Conservation (phyloP, 345 rosid genomes). For the Excoecaria cochinchinensis region DNA sequence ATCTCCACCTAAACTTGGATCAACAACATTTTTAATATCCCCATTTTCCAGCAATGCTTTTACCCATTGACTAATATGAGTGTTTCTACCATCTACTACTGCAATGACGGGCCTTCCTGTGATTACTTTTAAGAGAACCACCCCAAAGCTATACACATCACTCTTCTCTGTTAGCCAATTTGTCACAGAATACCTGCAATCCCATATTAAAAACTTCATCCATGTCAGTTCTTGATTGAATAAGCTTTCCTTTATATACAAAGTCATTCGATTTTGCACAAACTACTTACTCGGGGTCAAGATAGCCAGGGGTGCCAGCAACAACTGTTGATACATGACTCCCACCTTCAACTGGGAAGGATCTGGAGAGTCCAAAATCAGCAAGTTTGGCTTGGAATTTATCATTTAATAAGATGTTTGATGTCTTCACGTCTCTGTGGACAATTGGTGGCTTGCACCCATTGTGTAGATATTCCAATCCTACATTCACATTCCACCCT, state of each 20-base stretch:
- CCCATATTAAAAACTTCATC: not conserved
- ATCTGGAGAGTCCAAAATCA: conserved; percentile 20
- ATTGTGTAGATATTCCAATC: conserved; percentile 21
- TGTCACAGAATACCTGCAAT: conserved; percentile 32
- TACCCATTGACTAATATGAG: conserved; percentile 24
- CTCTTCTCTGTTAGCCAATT: conserved; percentile 41
- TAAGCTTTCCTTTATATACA: not conserved
- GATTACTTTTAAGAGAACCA: conserved; percentile 40
- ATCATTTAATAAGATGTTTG: conserved; percentile 21
- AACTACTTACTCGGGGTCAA: conserved; percentile 20
- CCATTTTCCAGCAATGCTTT: conserved; percentile 18
- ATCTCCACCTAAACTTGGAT: not conserved
- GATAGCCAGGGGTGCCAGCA: conserved; percentile 17
- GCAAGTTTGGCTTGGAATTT: conserved; percentile 13
- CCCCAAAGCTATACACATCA: conserved; percentile 50
- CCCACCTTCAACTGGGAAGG: conserved; percentile 9
- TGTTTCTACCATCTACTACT: not conserved
- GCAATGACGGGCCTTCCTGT: conserved; percentile 35
- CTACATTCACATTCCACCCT: not conserved
- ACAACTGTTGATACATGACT: conserved; percentile 3
- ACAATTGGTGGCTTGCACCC: conserved; percentile 17
- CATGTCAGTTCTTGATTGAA: not conserved
- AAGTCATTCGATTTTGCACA: not conserved
- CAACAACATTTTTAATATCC: conserved; percentile 3
- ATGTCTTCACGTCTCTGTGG: conserved; percentile 12